Percentiles rank a stretch among this genome's conserved stretches.
phyloP scores from a whole-genome alignment of 2,329 filamentous ascomycete species.

The Neonectria magnoliae region DNA sequence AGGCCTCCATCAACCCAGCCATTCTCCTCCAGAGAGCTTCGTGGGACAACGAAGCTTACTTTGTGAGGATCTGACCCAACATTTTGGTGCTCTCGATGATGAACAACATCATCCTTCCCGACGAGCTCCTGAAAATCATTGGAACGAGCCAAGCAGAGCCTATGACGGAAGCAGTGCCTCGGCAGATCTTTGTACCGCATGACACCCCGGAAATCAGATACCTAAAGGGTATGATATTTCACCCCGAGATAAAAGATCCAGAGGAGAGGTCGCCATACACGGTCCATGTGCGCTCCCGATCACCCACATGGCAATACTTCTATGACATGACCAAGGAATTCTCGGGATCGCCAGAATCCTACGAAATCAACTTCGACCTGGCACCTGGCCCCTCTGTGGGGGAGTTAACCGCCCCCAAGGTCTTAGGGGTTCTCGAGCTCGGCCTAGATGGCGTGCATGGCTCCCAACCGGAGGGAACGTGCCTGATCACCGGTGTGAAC shows the following conservation, averaged over 20 bases:
- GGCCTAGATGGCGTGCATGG: conserved; percentile 24
- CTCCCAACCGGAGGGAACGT: conserved; percentile 22
- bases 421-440: conserved; percentile 41
- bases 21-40: conserved; percentile 44
- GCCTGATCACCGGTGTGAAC: conserved; percentile 39
- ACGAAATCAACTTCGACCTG: conserved; percentile 42
- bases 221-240: conserved; percentile 41
- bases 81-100: conserved; percentile 39
- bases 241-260: conserved; percentile 30
- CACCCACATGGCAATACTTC: conserved; percentile 43
- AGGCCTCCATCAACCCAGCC: conserved; percentile 36
- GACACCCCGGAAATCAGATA: conserved; percentile 28
- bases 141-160: conserved; percentile 9
- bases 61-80: conserved; percentile 42
- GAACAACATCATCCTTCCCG: conserved; percentile 42
- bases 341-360: conserved; percentile 27
- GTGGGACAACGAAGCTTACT: conserved; percentile 43
- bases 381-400: conserved; percentile 33
- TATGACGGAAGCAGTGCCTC: conserved; percentile 29
- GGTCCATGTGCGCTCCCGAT: conserved; percentile 38
- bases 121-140: conserved; percentile 34
- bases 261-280: neutral
- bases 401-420: conserved; percentile 28
- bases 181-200: conserved; percentile 41
- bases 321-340: conserved; percentile 25